Conservation (phyloP, 441 rosid genomes). For the Codiaeum variegatum region DNA sequence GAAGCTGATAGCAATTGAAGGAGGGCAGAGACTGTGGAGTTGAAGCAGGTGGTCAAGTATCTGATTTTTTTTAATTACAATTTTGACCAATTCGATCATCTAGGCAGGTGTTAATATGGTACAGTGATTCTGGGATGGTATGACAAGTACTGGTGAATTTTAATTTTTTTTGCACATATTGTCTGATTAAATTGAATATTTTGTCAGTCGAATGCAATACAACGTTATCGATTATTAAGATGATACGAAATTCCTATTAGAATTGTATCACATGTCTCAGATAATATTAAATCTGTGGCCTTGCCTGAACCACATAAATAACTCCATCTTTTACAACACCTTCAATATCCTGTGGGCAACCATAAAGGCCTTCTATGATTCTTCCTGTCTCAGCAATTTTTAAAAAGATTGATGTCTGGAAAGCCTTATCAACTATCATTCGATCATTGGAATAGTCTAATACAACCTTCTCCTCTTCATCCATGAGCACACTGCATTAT, state of each 20-base stretch:
- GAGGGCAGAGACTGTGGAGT: neutral
- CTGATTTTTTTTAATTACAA: neutral
- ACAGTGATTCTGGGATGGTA: neutral
- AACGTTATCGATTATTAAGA: neutral
- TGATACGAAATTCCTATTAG: neutral
- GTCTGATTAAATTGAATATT: neutral
- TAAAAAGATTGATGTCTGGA: slow-evolving; percentile 43
- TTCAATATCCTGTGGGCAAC: slow-evolving; percentile 58
- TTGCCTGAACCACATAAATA: slow-evolving; percentile 53
- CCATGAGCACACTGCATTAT: slow-evolving; percentile 55
- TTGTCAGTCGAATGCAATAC: too few relatives aligned
- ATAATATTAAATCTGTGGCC: slow-evolving; percentile 43
- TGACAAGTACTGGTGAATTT: neutral
- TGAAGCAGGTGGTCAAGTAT: neutral
- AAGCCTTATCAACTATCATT: slow-evolving; percentile 37
- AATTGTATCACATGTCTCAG: neutral
- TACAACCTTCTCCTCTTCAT: slow-evolving; percentile 43
- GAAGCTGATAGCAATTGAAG: slow-evolving; percentile 1
- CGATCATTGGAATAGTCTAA: slow-evolving; percentile 53
- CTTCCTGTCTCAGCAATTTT: slow-evolving; percentile 53
- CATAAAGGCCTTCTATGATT: slow-evolving; percentile 48
- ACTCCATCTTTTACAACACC: slow-evolving; percentile 53
- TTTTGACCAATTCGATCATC: slow-evolving; percentile 20
- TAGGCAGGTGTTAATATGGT: slow-evolving; percentile 13
- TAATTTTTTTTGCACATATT: neutral